Base-by-base conservation (phyloP, 345 rosid species). In the Bretschneidera sinensis region DNA sequence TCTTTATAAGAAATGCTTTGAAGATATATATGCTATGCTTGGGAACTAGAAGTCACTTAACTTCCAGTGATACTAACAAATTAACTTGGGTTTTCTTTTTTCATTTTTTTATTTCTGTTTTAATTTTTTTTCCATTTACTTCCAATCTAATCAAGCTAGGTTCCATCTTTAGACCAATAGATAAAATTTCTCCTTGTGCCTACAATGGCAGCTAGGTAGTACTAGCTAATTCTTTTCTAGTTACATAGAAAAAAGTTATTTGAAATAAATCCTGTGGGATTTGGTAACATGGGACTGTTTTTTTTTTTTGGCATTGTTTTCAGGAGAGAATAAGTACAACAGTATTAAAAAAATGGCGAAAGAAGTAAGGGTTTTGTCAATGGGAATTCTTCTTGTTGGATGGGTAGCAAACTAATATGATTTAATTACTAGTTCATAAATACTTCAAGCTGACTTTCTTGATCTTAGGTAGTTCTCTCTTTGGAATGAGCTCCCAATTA, bases 271-370 rank as follows among this genome's bases (percentile, higher is more conserved):
- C 57, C 57, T 52, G 62, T 31, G 35, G 48, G 53, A 59, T 59
- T 62, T 67, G 54, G 50, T 57, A 54, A 63, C 58, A 43, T 59
- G 22, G 57, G 57, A 21, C 47, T 58, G 48, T 55, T 24, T 64
- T 53, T 13, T 39, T 13, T 65, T 33, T 33, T 62, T n/a, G n/a
- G 67, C 78, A 61, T 75, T 54, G 72, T 63, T 76, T 71, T 76
- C 69, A 51, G 69, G 57, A 68, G 39, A 48, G 43, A 71, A 66
- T 58, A 66, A 63, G 63, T 63, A 58, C 61, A 67, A 55, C 43
- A 51, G 24, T 28, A 43, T 17, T 13, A 24, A 9, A 47, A 47
- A 33, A 31, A 23, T 39, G 2, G 49, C 43, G 57, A 11, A 25
- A 43, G 35, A 33, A 33, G 58, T 25, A 53, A 61, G 55, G 63